These are phyloP conservation scores for Alnus rubra DNA, from an alignment of 306 rosid genomes.

Conservation along the genomic window DNA sequence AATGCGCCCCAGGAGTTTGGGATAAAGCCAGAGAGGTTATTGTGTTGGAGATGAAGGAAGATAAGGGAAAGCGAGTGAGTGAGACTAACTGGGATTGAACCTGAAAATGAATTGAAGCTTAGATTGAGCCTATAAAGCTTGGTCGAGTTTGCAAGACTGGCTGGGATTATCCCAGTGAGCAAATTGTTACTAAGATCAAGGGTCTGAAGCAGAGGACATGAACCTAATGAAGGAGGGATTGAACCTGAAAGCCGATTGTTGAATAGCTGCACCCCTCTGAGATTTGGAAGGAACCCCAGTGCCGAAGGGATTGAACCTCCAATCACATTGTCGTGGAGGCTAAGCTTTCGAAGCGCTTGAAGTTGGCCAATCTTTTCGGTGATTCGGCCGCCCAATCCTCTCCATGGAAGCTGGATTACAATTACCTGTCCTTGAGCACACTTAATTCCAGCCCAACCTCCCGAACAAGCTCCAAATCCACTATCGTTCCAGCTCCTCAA, in stretches of 20 bases:
- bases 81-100: conserved; percentile 54
- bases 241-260: conserved; percentile 71
- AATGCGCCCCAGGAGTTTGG: conserved; percentile 58
- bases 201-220: conserved; percentile 71
- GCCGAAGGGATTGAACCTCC: conserved; percentile 74
- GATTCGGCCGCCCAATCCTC: conserved; percentile 65
- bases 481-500: conserved; percentile 83
- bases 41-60: conserved; percentile 59
- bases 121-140: conserved; percentile 68
- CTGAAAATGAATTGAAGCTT: conserved; percentile 71
- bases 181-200: conserved; percentile 68
- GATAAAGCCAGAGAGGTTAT: conserved; percentile 70
- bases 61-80: conserved; percentile 48
- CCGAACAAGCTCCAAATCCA: conserved; percentile 85
- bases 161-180: conserved; percentile 62
- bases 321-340: conserved; percentile 77
- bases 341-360: conserved; percentile 74
- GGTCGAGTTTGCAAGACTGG: conserved; percentile 62
- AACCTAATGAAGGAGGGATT: conserved; percentile 75
- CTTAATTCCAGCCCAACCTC: conserved; percentile 86
- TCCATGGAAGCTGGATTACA: conserved; percentile 92
- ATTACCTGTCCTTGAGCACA: conserved; percentile 94
- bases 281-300: conserved; percentile 66
- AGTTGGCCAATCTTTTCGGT: conserved; percentile 75
- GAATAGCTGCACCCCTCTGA: conserved; percentile 87